Evolutionary conservation across 129 eudicot genomes (phyloP).

Genomic region (Arctium lappa): DNA sequence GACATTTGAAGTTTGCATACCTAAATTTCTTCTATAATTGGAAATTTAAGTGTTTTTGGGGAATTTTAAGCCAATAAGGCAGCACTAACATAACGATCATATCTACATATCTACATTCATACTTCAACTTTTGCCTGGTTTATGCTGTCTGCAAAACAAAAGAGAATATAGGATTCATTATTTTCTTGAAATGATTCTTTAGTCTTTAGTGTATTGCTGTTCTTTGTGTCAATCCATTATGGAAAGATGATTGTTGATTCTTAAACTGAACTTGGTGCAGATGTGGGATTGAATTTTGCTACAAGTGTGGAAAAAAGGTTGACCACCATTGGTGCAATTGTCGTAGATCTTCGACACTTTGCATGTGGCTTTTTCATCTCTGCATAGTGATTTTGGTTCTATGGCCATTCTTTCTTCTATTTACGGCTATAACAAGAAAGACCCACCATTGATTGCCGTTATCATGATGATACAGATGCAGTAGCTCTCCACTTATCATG

Average conservation of each 20-base stretch:
- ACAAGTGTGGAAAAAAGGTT: slow-evolving; percentile 48
- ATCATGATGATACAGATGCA: slow-evolving; percentile 5
- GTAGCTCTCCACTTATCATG: slow-evolving; percentile 11
- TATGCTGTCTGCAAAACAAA: neutral
- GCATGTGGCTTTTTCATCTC: slow-evolving; percentile 39
- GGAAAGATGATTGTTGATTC: neutral
- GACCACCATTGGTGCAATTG: slow-evolving; percentile 47
- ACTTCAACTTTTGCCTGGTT: neutral
- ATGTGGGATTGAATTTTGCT: slow-evolving; percentile 58
- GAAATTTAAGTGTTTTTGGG: slow-evolving; percentile 12
- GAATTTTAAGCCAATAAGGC: slow-evolving; percentile 19
- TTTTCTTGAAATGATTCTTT: neutral
- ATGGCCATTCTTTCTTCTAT: slow-evolving; percentile 33
- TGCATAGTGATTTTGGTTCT: slow-evolving; percentile 31
- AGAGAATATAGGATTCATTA: neutral
- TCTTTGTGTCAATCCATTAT: neutral
- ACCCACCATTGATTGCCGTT: slow-evolving; percentile 23
- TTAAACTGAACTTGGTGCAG: slow-evolving; percentile 32
- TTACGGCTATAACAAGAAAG: slow-evolving; percentile 22
- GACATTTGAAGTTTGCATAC: slow-evolving; percentile 30
- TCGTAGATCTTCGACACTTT: slow-evolving; percentile 32
- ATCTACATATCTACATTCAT: neutral
- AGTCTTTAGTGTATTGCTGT: neutral
- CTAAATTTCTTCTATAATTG: slow-evolving; percentile 24
- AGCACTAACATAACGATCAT: slow-evolving; percentile 13